phyloP scores from a whole-genome alignment of 2,329 filamentous ascomycete species.

The Monosporascus cannonballus region DNA sequence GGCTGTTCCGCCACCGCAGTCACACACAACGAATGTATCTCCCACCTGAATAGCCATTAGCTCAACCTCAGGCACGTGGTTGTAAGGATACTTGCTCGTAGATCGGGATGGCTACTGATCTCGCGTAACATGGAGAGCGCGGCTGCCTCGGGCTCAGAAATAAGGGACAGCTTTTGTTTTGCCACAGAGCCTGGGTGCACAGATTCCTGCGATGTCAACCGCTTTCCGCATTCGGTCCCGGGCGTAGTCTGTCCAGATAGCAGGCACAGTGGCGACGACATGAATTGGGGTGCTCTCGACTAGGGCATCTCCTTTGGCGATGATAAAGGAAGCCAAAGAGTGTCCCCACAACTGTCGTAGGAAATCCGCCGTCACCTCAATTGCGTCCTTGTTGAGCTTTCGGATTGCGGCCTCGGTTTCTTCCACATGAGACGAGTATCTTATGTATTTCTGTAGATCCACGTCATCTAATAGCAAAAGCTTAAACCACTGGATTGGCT shows the following conservation, averaged over 20 bases:
- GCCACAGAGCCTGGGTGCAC: constrained; percentile 6
- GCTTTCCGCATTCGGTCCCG: constrained; percentile 14
- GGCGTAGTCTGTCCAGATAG: constrained; percentile 20
- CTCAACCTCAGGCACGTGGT: too few species aligned
- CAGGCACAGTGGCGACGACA: constrained; percentile 20
- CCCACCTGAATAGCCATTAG: too few species aligned
- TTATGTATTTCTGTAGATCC: constrained; percentile 10
- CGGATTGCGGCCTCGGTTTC: constrained; percentile 5
- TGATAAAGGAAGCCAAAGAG: too few species aligned
- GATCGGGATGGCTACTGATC: too few species aligned
- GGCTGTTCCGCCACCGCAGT: too few species aligned
- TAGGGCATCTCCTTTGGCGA: constrained; percentile 4
- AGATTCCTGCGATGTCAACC: constrained; percentile 13
- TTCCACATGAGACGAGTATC: constrained; percentile 8
- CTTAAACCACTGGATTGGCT: constrained; percentile 4
- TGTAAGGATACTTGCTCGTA: too few species aligned
- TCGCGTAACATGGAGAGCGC: constrained; percentile 5
- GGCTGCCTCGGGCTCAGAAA: constrained; percentile 21
- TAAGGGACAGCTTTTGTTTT: constrained; percentile 14
- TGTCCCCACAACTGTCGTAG: constrained; percentile 19
- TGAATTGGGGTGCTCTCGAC: constrained; percentile 10
- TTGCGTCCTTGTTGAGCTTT: constrained; percentile 11
- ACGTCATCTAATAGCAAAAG: constrained; percentile 14
- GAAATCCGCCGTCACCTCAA: constrained; percentile 18
- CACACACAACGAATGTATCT: too few species aligned